phyloP scores from a whole-genome alignment of 176 grass and related monocot genomes.

The Cocos nucifera region DNA sequence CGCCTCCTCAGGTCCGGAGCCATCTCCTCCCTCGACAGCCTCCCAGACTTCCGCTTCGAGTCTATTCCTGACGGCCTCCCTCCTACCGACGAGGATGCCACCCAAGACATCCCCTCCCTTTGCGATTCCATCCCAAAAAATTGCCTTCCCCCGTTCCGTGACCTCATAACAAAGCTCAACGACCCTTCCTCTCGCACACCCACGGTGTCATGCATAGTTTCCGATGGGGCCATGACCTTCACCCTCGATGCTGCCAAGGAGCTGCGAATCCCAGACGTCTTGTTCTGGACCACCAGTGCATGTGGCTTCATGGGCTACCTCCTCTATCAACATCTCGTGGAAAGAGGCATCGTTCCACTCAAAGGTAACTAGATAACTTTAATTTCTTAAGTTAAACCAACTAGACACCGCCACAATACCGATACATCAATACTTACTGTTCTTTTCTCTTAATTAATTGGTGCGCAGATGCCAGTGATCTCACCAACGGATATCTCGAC shows the following conservation, averaged over 20 bases:
- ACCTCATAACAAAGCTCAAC: not conserved
- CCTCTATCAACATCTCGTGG: not conserved
- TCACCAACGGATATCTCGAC: not conserved
- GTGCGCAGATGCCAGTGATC: not conserved
- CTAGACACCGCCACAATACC: too few species aligned
- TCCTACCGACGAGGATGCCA: not conserved
- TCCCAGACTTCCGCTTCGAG: conserved; percentile 11
- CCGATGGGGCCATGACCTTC: conserved; percentile 7
- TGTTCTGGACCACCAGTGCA: conserved; percentile 6
- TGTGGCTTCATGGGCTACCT: conserved; percentile 5
- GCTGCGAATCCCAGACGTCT: not conserved
- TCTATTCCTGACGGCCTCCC: conserved; percentile 12
- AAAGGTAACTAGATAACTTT: not conserved
- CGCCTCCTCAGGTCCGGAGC: conserved; percentile 11
- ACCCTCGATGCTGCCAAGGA: not conserved
- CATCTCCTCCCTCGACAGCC: not conserved
- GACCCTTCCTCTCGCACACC: not conserved
- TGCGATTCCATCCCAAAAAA: not conserved
- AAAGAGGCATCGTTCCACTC: not conserved
- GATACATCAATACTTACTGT: not conserved
- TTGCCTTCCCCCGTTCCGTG: not conserved
- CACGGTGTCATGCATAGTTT: not conserved
- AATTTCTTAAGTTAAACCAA: too few species aligned
- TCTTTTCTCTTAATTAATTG: not conserved
- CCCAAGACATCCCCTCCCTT: conserved; percentile 2